Base-by-base conservation (phyloP, 2,329 filamentous ascomycete genomes). In the Exophiala viscosa region DNA sequence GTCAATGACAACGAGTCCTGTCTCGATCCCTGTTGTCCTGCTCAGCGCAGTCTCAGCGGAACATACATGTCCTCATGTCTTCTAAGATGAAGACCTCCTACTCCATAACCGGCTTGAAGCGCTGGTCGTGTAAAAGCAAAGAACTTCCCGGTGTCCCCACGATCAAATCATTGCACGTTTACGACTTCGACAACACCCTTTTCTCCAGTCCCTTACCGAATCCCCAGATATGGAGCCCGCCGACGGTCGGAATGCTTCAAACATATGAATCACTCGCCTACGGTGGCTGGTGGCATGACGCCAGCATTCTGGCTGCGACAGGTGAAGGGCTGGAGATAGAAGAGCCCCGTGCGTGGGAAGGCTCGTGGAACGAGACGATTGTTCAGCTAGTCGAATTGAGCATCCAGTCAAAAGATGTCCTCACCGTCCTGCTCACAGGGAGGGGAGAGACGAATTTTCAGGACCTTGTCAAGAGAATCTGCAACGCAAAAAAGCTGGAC, bases 211-310 rank as follows among this genome's bases (percentile, higher is more conserved):
- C 93, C 5, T 75, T 96, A 1, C 93, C 93, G 1, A 97, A 96
- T 65, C 83, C 85, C 2, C 86, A 90, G 61, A 70, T 99, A 66
- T 99, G 93, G 93, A 87, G 86, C 60, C 81, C 82, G 1, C 76
- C 79, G 31, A 92, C 90, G 0, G 83, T 95, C 45, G 89, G 90
- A 43, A 79, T 84, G 55, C 77, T 99, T 9, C 84, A 87, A 55
- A 84, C 79, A 42, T 85, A 87, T 60, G 87, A 95, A 60, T 78
- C 81, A 47, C 88, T 97, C 62, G 75, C 84, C 57, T 87, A 86
- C 61, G 92, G 91, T 60, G 90, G 92, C 58, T 99, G 93, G 93
- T 99, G 93, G 93, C 93, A 99, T 70, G 91, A 97, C 66, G 81
- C 83, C 39, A 83, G 83, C 58, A 91, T 99, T 57, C 83, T 99